Evolutionary conservation across 106 monocot genomes (phyloP).

Genomic region (Apostasia ramifera): DNA sequence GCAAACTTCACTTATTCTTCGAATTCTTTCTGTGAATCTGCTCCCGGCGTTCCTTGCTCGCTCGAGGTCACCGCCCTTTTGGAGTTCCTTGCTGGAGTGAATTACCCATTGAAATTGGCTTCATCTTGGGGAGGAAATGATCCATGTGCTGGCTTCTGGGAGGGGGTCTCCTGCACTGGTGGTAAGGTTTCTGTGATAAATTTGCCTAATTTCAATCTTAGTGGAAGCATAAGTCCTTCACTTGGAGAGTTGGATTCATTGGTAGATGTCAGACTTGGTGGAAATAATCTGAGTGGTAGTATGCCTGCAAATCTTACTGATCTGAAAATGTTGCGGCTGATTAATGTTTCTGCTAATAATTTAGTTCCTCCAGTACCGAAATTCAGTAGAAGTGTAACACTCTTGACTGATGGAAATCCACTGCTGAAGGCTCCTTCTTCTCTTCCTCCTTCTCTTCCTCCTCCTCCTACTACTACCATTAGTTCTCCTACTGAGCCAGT

Average conservation of each 20-base stretch:
- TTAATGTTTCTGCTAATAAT: slow-evolving; percentile 53
- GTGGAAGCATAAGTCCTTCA: slow-evolving; percentile 48
- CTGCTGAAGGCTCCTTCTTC: slow-evolving; percentile 13
- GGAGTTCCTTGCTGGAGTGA: slow-evolving; percentile 31
- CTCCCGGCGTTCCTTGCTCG: slow-evolving; percentile 41
- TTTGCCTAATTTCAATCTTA: slow-evolving; percentile 32
- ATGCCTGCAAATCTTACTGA: slow-evolving; percentile 32
- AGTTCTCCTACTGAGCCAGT: not conserved
- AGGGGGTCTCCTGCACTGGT: slow-evolving; percentile 34
- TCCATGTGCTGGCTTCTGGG: slow-evolving; percentile 41
- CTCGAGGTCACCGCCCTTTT: slow-evolving; percentile 34
- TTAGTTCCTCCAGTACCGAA: slow-evolving; percentile 44
- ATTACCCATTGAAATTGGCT: slow-evolving; percentile 38
- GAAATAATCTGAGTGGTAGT: slow-evolving; percentile 35
- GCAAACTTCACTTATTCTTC: slow-evolving; percentile 15
- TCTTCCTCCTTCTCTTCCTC: not conserved
- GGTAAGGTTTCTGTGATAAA: slow-evolving; percentile 29
- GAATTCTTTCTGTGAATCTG: slow-evolving; percentile 30
- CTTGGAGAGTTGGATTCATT: slow-evolving; percentile 33
- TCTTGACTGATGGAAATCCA: slow-evolving; percentile 37
- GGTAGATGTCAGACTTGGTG: slow-evolving; percentile 27
- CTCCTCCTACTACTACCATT: not conserved
- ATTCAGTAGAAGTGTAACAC: slow-evolving; percentile 27
- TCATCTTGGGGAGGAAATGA: slow-evolving; percentile 50
- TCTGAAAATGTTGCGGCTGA: slow-evolving; percentile 28